A percentile compares a stretch with the other conserved stretches of the same genome.
Evolutionary conservation across 768 basidiomycete genomes (phyloP).

Genomic region (Mycena indigotica): DNA sequence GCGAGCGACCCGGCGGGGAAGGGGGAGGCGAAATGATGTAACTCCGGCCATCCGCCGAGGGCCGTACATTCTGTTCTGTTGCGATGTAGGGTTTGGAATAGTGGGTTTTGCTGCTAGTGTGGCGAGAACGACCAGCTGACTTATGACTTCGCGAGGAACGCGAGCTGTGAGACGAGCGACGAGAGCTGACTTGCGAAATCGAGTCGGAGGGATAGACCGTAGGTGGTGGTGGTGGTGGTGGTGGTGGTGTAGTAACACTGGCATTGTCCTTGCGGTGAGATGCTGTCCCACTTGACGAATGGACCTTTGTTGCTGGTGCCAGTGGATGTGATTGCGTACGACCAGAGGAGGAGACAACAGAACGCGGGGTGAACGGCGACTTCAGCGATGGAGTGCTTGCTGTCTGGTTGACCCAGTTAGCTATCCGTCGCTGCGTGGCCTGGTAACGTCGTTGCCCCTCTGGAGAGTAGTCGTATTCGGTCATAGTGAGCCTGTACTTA

Average conservation of each 20-base stretch:
- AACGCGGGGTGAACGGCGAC: not conserved
- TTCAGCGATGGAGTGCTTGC: not conserved
- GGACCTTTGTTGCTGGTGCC: not conserved
- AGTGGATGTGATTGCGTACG: not conserved
- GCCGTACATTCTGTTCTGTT: not conserved
- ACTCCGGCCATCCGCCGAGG: not conserved
- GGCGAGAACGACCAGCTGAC: not conserved
- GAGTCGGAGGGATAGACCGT: slow-evolving; percentile 1
- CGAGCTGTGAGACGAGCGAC: not conserved
- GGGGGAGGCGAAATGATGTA: not conserved
- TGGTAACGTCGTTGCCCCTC: not conserved
- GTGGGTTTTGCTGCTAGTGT: not conserved
- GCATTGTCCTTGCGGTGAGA: not conserved
- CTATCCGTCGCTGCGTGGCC: not conserved
- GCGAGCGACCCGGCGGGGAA: not conserved
- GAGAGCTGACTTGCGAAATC: not conserved
- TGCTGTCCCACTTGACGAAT: not conserved
- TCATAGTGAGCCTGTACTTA: not conserved
- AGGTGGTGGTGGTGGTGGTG: too few species aligned
- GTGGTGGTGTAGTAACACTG: not conserved
- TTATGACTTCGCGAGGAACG: not conserved
- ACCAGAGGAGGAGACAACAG: not conserved
- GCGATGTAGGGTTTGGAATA: not conserved
- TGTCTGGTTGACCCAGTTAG: not conserved
- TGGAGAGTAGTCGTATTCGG: not conserved